These are phyloP conservation scores for Diaporthe citriasiana DNA, from an alignment of 2,329 filamentous ascomycete genomes.

Conservation along the genomic window DNA sequence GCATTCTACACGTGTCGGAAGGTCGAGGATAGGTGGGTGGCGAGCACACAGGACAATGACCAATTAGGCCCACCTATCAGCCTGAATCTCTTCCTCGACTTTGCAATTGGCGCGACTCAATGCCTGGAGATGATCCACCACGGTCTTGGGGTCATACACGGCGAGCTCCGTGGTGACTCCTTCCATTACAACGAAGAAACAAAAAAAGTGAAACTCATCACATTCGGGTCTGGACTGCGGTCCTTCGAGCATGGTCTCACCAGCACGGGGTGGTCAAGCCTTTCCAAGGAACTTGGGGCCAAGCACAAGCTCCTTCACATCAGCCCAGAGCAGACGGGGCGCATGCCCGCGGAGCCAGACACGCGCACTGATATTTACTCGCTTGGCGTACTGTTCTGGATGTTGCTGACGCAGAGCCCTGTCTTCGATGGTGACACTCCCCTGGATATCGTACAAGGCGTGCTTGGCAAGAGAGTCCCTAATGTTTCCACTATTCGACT, in stretches of 20 bases:
- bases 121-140: constrained; percentile 94
- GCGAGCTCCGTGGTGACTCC: constrained; percentile 90
- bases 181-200: constrained; percentile 86
- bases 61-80: constrained; percentile 73
- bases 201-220: constrained; percentile 81
- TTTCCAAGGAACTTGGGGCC: constrained; percentile 87
- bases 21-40: constrained; percentile 64
- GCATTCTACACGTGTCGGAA: constrained; percentile 74
- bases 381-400: constrained; percentile 90
- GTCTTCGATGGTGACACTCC: constrained; percentile 86
- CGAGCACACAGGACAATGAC: constrained; percentile 59
- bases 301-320: constrained; percentile 93
- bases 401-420: constrained; percentile 81
- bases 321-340: constrained; percentile 93
- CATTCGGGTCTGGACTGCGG: constrained; percentile 87
- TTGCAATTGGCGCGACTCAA: constrained; percentile 89
- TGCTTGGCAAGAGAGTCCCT: constrained; percentile 83
- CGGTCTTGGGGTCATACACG: constrained; percentile 86
- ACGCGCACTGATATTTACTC: constrained; percentile 95
- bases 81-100: constrained; percentile 85
- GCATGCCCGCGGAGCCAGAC: constrained; percentile 93
- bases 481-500: constrained; percentile 82
- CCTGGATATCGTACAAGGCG: constrained; percentile 91
- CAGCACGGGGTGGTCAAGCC: constrained; percentile 86
- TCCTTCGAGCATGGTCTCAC: constrained; percentile 92